phyloP scores from a whole-genome alignment of 179 eudicot genomes.

The Vitellaria paradoxa region DNA sequence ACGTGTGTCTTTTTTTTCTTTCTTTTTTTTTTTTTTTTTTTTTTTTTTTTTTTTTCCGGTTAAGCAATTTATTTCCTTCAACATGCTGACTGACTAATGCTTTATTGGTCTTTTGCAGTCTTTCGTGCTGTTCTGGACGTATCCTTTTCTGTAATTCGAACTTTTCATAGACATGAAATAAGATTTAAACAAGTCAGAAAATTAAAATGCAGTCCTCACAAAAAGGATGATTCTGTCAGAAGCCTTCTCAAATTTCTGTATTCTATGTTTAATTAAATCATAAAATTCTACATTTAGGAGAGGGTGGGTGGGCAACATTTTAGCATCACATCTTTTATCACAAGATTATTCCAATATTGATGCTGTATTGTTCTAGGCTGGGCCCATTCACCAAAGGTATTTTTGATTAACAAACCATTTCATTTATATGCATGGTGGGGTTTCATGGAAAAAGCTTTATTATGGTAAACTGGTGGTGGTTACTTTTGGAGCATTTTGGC shows the following conservation, averaged over 20 bases:
- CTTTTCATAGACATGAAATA: neutral
- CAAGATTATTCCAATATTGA: too few species aligned
- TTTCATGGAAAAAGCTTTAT: too few species aligned
- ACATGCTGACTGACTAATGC: constrained; percentile 4
- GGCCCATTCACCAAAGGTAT: too few species aligned
- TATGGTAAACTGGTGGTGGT: too few species aligned
- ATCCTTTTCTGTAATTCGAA: constrained; percentile 46
- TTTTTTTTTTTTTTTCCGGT: neutral
- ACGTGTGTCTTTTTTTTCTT: neutral
- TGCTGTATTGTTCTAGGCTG: too few species aligned
- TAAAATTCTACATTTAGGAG: neutral
- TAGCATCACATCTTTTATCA: too few species aligned
- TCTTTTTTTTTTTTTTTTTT: neutral
- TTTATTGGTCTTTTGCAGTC: constrained; percentile 60
- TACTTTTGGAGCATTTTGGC: too few species aligned
- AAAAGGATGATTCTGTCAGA: neutral
- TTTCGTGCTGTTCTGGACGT: constrained; percentile 95
- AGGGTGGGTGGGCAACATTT: too few species aligned
- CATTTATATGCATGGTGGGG: too few species aligned
- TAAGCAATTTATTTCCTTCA: neutral
- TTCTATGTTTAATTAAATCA: neutral
- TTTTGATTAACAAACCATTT: too few species aligned
- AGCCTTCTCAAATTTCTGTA: neutral
- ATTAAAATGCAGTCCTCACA: neutral
- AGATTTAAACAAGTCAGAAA: neutral